Percentiles rank a stretch among this genome's conserved stretches.
Evolutionary conservation across 2,329 filamentous ascomycete genomes (phyloP).

Genomic region (Sclerotinia nivalis): DNA sequence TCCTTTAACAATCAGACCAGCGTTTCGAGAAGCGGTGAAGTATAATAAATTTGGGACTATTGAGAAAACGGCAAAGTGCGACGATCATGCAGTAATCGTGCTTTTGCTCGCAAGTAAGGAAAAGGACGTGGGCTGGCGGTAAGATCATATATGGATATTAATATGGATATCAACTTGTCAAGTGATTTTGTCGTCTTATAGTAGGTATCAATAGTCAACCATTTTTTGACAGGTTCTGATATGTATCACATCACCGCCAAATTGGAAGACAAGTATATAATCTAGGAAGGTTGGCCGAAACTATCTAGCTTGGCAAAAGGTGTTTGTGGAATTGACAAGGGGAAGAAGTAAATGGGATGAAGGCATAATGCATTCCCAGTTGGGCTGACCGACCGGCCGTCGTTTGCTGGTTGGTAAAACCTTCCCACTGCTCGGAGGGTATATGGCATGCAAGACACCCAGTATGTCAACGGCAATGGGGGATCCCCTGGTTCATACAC

Average conservation of each 20-base stretch:
- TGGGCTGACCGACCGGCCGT: background rate
- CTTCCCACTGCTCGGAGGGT: background rate
- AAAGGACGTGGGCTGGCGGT: background rate
- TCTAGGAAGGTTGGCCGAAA: background rate
- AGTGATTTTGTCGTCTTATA: background rate
- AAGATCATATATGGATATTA: background rate
- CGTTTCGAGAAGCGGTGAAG: constrained; percentile 27
- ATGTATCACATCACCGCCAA: background rate
- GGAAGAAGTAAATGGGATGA: background rate
- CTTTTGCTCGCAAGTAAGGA: background rate
- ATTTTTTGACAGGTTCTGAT: background rate
- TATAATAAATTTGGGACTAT: background rate
- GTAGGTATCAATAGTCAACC: background rate
- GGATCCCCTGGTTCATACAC: background rate
- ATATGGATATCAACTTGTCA: constrained; percentile 1
- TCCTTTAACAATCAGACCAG: constrained; percentile 28
- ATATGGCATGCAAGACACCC: background rate
- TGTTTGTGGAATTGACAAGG: background rate
- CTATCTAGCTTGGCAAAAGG: background rate
- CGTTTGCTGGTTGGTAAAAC: background rate
- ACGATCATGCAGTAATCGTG: background rate
- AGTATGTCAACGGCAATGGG: constrained; percentile 5
- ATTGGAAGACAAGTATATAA: background rate
- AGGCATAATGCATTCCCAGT: background rate
- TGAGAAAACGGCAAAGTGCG: constrained; percentile 1